A percentile compares a stretch with the other conserved stretches of the same genome.
These are phyloP conservation scores for Suillus americanus DNA, from an alignment of 768 basidiomycete genomes.

Conservation along the genomic window DNA sequence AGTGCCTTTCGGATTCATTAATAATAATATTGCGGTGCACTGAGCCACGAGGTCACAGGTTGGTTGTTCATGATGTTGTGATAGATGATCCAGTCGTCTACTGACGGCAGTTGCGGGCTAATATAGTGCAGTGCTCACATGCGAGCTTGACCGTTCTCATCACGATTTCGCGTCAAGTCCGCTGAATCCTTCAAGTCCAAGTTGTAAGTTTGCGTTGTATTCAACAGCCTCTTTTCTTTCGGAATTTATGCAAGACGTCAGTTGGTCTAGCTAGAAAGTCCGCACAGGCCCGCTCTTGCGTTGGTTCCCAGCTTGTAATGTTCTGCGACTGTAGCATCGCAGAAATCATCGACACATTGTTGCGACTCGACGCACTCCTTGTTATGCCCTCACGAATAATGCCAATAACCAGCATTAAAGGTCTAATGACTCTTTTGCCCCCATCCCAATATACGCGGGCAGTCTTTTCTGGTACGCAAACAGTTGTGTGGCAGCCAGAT, in stretches of 20 bases:
- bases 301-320: background rate
- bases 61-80: background rate
- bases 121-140: background rate
- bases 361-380: background rate
- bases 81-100: background rate
- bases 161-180: background rate
- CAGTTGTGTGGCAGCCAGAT: background rate
- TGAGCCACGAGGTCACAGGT: background rate
- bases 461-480: background rate
- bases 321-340: background rate
- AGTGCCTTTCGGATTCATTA: constrained; percentile 2
- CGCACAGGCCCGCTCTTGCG: background rate
- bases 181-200: background rate
- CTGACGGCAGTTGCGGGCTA: background rate
- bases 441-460: background rate
- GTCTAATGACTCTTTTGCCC: background rate
- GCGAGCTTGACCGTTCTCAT: background rate
- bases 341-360: background rate
- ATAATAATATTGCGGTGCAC: background rate
- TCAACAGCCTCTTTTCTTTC: background rate
- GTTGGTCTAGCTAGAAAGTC: background rate
- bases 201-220: background rate
- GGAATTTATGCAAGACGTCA: background rate
- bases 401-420: background rate
- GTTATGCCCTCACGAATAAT: background rate